Conservation (phyloP, 305 asterid genomes). For the Lippia alba region DNA sequence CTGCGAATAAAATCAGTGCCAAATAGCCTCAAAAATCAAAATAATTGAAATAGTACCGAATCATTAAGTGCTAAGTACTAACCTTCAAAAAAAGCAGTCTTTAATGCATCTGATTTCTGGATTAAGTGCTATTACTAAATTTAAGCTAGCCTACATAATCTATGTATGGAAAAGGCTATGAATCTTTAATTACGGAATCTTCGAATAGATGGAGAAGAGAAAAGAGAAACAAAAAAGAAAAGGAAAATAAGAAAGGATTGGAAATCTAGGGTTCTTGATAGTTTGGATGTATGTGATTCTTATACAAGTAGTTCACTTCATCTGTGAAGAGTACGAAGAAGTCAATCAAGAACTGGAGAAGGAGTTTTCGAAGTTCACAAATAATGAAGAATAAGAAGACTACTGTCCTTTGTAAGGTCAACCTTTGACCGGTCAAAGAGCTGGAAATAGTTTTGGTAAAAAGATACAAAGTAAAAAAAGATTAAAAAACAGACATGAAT, state of each 20-base stretch:
- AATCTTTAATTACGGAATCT: background rate
- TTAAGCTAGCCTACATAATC: constrained; percentile 1
- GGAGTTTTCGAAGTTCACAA: constrained; percentile 4
- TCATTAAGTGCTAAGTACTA: constrained; percentile 34
- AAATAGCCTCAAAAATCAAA: background rate
- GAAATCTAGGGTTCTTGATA: constrained; percentile 37
- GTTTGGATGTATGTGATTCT: background rate
- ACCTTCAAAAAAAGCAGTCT: constrained; percentile 33
- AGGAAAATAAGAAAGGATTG: background rate
- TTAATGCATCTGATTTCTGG: constrained; percentile 29
- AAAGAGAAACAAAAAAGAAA: background rate
- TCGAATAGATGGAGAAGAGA: background rate
- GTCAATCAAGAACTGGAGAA: background rate
- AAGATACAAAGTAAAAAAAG: background rate
- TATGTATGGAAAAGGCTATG: background rate
- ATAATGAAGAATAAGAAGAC: background rate
- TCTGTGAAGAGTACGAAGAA: background rate
- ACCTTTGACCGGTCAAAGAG: constrained; percentile 20
- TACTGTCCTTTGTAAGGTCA: constrained; percentile 3
- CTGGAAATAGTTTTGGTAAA: background rate
- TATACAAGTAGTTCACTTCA: constrained; percentile 14
- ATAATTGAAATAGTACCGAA: constrained; percentile 6
- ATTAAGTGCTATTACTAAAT: constrained; percentile 1
- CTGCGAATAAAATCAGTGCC: constrained; percentile 13
- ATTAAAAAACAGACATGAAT: background rate